Conservation (phyloP, 2,329 filamentous ascomycete genomes). For the Claviceps quebecensis region DNA sequence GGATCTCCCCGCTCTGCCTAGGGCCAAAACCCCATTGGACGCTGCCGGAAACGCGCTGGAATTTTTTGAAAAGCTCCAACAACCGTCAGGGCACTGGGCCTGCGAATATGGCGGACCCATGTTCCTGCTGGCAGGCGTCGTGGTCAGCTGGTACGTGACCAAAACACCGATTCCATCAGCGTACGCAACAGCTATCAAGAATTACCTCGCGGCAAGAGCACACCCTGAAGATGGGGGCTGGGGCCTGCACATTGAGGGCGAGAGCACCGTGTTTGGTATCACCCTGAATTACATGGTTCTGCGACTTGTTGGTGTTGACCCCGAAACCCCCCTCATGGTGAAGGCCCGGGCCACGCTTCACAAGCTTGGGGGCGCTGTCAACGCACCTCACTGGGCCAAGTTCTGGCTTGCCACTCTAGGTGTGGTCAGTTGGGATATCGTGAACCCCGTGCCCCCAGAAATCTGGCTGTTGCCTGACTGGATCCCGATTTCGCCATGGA, state of each 20-base stretch:
- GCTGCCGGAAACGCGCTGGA: slow-evolving; percentile 68
- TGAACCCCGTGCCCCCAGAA: slow-evolving; percentile 89
- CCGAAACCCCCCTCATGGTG: slow-evolving; percentile 73
- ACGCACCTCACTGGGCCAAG: slow-evolving; percentile 90
- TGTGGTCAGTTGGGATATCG: slow-evolving; percentile 75
- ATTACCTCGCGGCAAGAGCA: slow-evolving; percentile 78
- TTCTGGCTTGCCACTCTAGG: slow-evolving; percentile 84
- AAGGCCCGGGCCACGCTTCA: slow-evolving; percentile 74
- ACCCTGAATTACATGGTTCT: slow-evolving; percentile 74
- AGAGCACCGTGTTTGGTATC: slow-evolving; percentile 85
- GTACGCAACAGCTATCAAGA: slow-evolving; percentile 76
- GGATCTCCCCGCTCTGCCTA: slow-evolving; percentile 59
- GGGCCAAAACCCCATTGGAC: slow-evolving; percentile 58
- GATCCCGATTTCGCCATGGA: slow-evolving; percentile 79
- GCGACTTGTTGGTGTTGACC: slow-evolving; percentile 66
- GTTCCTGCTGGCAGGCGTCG: slow-evolving; percentile 79
- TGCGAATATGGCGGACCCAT: slow-evolving; percentile 97
- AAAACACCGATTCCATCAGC: slow-evolving; percentile 71
- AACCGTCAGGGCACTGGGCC: slow-evolving; percentile 83
- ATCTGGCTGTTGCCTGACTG: slow-evolving; percentile 87
- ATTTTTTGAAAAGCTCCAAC: slow-evolving; percentile 82
- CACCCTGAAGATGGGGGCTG: slow-evolving; percentile 86
- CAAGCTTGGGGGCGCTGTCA: slow-evolving; percentile 69
- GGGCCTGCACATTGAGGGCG: slow-evolving; percentile 89
- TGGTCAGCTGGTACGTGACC: slow-evolving; percentile 79